A percentile compares a stretch with the other conserved stretches of the same genome.
phyloP scores from a whole-genome alignment of 2,329 filamentous ascomycete genomes.

The Colletotrichum orbiculare region DNA sequence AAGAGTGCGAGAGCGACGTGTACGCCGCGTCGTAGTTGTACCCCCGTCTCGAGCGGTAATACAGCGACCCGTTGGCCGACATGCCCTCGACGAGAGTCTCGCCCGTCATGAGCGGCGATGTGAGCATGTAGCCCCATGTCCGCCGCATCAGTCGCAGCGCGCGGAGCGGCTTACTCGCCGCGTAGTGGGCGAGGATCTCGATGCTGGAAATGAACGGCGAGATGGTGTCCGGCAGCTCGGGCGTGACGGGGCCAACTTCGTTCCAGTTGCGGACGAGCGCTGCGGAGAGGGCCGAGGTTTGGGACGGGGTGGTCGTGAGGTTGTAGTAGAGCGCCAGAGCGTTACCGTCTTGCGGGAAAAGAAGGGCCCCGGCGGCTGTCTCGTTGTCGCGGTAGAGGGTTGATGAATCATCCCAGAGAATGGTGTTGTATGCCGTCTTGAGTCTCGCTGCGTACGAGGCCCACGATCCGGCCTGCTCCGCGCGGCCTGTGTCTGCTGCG shows the following conservation, averaged over 20 bases:
- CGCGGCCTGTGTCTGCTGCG: constrained; percentile 28
- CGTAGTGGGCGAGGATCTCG: constrained; percentile 48
- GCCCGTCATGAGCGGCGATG: constrained; percentile 47
- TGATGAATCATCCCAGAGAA: constrained; percentile 56
- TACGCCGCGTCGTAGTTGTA: constrained; percentile 47
- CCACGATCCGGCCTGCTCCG: constrained; percentile 27
- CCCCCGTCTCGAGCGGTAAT: constrained; percentile 45
- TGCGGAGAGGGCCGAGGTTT: constrained; percentile 37
- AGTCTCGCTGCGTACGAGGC: constrained; percentile 22
- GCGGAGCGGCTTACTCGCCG: constrained; percentile 37
- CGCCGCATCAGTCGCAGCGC: constrained; percentile 45
- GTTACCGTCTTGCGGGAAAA: constrained; percentile 63
- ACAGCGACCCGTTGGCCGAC: constrained; percentile 48
- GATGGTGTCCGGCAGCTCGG: constrained; percentile 49
- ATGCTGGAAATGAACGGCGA: constrained; percentile 48
- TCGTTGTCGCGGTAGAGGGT: constrained; percentile 62
- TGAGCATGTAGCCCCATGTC: constrained; percentile 45
- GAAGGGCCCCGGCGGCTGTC: constrained; percentile 46
- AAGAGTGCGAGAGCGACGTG: constrained; percentile 49
- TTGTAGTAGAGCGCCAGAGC: constrained; percentile 55
- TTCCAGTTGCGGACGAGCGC: constrained; percentile 42
- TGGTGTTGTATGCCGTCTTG: constrained; percentile 52
- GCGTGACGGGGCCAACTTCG: constrained; percentile 43
- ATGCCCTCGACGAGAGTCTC: constrained; percentile 50
- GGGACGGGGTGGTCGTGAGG: constrained; percentile 35